phyloP scores from a whole-genome alignment of 352 stramenopile genomes.

The Phytophthora meadii region DNA sequence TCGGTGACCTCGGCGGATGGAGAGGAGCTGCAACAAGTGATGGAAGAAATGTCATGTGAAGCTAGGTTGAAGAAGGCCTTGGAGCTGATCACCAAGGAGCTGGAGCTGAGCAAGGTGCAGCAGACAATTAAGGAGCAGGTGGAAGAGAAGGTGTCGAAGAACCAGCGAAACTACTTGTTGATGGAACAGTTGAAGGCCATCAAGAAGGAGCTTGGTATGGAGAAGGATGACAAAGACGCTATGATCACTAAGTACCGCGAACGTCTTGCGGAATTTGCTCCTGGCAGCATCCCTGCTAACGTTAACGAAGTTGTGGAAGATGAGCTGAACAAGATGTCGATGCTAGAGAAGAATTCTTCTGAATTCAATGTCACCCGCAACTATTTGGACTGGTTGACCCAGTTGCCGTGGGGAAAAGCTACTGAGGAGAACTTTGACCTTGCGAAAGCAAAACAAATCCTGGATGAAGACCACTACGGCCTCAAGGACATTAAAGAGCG shows the following conservation, averaged over 20 bases:
- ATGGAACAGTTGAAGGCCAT: slow-evolving; percentile 99
- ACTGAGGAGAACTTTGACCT: slow-evolving; percentile 98
- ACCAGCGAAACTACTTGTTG: slow-evolving; percentile 98
- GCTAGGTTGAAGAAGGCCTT: slow-evolving; percentile 95
- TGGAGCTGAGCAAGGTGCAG: slow-evolving; percentile 96
- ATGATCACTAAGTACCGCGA: slow-evolving; percentile 97
- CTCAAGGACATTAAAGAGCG: slow-evolving; percentile 98
- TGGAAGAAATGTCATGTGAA: slow-evolving; percentile 97
- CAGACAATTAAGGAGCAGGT: slow-evolving; percentile 97
- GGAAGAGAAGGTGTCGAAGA: slow-evolving; percentile 94
- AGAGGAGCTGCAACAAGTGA: slow-evolving; percentile 92
- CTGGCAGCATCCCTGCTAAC: slow-evolving; percentile 67
- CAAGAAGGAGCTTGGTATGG: slow-evolving; percentile 99
- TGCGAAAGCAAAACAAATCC: slow-evolving; percentile 89
- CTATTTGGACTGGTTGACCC: slow-evolving; percentile 99
- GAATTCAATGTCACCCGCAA: slow-evolving; percentile 99
- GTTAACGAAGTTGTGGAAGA: slow-evolving; percentile 97
- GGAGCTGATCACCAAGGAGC: slow-evolving; percentile 97
- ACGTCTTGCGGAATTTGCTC: slow-evolving; percentile 65
- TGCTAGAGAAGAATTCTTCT: slow-evolving; percentile 98
- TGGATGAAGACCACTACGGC: slow-evolving; percentile 98
- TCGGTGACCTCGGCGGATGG: slow-evolving; percentile 94
- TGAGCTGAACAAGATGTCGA: slow-evolving; percentile 97
- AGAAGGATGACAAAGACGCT: slow-evolving; percentile 99
- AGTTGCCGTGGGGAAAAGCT: slow-evolving; percentile 96